phyloP scores from a whole-genome alignment of 768 basidiomycete species.

The Leccinellum albellum region DNA sequence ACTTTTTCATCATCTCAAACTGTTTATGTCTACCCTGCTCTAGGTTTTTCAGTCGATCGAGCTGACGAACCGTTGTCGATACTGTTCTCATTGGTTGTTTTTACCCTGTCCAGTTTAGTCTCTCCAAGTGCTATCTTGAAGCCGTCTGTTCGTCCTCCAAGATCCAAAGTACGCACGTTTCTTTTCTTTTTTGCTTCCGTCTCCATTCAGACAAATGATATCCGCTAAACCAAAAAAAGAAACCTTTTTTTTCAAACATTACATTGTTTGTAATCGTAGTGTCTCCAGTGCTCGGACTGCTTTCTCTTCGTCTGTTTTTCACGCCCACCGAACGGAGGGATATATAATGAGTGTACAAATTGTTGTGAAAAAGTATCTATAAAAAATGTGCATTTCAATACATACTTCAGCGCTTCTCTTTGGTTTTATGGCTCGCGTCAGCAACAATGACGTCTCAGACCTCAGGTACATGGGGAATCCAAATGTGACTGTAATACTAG shows the following conservation, averaged over 20 bases:
- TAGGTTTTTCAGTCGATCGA: constrained; percentile 14
- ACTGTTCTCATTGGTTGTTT: constrained; percentile 17
- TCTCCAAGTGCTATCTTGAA: neutral
- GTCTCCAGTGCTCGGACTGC: constrained; percentile 12
- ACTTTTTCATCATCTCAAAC: constrained; percentile 5
- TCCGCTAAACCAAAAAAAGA: constrained; percentile 19
- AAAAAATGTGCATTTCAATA: neutral
- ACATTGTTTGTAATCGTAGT: constrained; percentile 30
- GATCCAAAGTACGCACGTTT: neutral
- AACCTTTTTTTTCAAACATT: constrained; percentile 9
- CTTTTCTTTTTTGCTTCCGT: constrained; percentile 1
- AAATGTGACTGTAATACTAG: too few species aligned
- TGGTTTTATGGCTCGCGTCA: too few species aligned
- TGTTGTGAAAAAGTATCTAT: neutral
- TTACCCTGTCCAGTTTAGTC: constrained; percentile 3
- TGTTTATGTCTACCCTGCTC: constrained; percentile 24
- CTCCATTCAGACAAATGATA: constrained; percentile 16
- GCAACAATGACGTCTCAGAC: too few species aligned
- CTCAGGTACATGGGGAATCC: too few species aligned
- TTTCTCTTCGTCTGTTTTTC: constrained; percentile 4
- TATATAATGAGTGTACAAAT: constrained; percentile 26
- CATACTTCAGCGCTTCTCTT: too few species aligned
- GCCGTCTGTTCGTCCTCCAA: neutral
- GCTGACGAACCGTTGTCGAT: constrained; percentile 14
- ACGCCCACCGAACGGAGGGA: constrained; percentile 23